Base-by-base conservation (phyloP, 768 basidiomycete species). In the Strobilomyces dryophilus region DNA sequence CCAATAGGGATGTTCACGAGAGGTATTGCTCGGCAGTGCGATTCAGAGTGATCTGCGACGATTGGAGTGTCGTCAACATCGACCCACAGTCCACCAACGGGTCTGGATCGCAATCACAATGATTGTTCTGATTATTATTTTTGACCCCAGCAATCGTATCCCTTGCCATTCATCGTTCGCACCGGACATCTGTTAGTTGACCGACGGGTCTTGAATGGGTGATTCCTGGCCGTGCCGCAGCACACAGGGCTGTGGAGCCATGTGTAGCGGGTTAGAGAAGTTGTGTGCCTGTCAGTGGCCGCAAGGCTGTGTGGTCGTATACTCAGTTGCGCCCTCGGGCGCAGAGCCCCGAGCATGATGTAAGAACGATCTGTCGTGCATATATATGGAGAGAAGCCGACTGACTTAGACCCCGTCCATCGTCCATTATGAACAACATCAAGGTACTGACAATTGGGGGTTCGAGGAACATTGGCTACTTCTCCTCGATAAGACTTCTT, bases 41-140 rank as follows among this genome's bases (percentile, higher is more conserved):
- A 45, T 86, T 85, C 65, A 81, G 79, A 61, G 77, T 87, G 36
- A 84, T 87, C 44, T 78, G 78, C 44, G 83, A 86, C 56, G 76
- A 84, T 60, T 82, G 84, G 24, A 74, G 63, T 15, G 67, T 79
- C 41, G 59, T 85, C 31, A 69, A 79, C 24, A 42, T 69, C 20
- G 31, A 29, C 5, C 45, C 62, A 15, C 58, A 56, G 42, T 35
- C 60, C 11, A 8, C 40, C 6, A 18, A 24, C 20, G 4, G 8
- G 10, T 39, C 54, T 31, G 44, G 46, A 40, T 31, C 41, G 17
- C 47, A 27, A 8, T 27, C 27, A 27, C 31, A 31, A 31, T 52
- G 35, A 50, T 2, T 12, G 8, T 27, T 24, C 27, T 29, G 9
- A 26, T 15, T 9, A 6, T 41, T 44, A n/a, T 24, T 12, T 12